Percentiles rank a stretch among this genome's conserved stretches.
These are phyloP conservation scores for Mortierella sp. DNA, from an alignment of 371 early-diverging fungal genomes.

Conservation along the genomic window DNA sequence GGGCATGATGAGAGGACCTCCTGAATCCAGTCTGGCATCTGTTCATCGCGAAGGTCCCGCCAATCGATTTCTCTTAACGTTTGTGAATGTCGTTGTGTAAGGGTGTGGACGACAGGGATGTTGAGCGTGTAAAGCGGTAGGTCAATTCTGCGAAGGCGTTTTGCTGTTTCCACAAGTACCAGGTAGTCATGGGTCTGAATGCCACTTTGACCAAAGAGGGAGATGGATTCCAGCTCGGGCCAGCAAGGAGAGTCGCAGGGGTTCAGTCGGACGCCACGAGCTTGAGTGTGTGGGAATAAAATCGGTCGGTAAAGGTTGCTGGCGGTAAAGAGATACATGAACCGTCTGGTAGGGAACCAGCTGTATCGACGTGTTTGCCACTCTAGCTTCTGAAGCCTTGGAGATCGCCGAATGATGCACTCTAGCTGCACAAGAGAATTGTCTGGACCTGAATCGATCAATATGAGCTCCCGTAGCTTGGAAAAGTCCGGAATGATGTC, in stretches of 20 bases:
- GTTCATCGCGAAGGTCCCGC: background rate
- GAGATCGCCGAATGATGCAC: background rate
- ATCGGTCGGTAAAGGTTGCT: background rate
- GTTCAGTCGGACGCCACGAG: background rate
- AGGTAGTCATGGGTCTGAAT: too few relatives aligned
- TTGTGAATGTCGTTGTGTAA: background rate
- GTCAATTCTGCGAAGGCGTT: too few relatives aligned
- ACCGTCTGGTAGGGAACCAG: background rate
- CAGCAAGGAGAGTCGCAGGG: background rate
- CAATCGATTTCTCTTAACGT: background rate
- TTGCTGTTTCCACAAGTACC: too few relatives aligned
- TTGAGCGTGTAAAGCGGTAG: too few relatives aligned
- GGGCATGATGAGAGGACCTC: conserved; percentile 1
- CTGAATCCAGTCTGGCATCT: background rate
- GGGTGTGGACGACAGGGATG: background rate
- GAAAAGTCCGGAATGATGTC: background rate
- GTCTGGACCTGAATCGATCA: background rate
- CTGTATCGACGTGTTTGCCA: background rate
- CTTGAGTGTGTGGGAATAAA: background rate
- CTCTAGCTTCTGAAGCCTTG: background rate
- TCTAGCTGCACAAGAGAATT: conserved; percentile 1
- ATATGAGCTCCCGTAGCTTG: background rate
- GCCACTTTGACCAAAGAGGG: too few relatives aligned
- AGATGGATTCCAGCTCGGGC: conserved; percentile 3
- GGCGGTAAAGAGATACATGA: conserved; percentile 1